Evolutionary conservation across 495 filamentous ascomycete species (phyloP), one percentile per base, ranked within the genome.

Genomic region (Neurospora sp.): DNA sequence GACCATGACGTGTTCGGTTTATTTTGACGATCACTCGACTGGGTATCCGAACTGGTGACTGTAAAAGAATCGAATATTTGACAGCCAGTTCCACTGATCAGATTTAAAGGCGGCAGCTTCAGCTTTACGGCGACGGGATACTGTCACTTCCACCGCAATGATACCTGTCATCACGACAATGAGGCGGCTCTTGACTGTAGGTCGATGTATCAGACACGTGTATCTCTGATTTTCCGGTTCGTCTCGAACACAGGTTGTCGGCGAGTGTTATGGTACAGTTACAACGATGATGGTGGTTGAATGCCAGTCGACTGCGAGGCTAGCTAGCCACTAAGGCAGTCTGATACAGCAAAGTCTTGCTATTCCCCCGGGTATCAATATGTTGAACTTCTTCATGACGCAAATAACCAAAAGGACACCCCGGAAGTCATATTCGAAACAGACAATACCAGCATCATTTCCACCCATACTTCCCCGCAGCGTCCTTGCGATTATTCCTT

Each of bases 381-480:
- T 65, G 53, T 35, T 35, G 53, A 65, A 3, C 53, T 7, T 65
- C 5, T 35, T 35, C 6, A 65, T 65, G 22, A 61, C 8, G 53
- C 2, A 3, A 14, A 59, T 16, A 59, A 3, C 22, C 47, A 59
- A 59, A 31, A 5, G 18, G 4, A 61, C 6, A 35, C 8, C 27
- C 27, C 6, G 12, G 9, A 61, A 82, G 79, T 61, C 83, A 78
- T 71, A 79, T 69, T 75, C 59, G 9, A 1, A 74, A 42, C 37
- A 9, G 4, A 69, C 31, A 16, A 44, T 7, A 9, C 4, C 3
- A 47, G 8, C 40, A 35, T 71, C 27, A 77, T n/a, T 74, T 78
- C 79, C 93, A 97, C 7, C 94, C 94, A 85, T 98, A 98, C 77
- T 88, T 88, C 27, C 88, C 88, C 9, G 91, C 92, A 6, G 92